phyloP scores from a whole-genome alignment of 768 basidiomycete species.

The Amanita polypyramis region DNA sequence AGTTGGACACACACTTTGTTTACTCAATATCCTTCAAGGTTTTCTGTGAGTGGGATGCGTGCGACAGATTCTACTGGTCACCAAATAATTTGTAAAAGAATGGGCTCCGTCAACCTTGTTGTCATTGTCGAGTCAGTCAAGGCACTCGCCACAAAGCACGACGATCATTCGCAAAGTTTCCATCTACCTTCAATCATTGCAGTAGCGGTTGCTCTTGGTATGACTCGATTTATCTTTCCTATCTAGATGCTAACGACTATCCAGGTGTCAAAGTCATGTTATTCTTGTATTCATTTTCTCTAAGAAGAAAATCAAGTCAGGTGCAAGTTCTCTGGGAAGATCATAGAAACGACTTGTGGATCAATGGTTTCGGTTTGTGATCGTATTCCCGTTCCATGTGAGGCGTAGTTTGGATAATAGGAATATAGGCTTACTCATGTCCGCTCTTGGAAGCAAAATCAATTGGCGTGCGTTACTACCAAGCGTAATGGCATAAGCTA shows the following conservation, averaged over 20 bases:
- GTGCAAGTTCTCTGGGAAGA: slow-evolving; percentile 96
- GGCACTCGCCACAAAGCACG: slow-evolving; percentile 48
- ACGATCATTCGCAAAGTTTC: slow-evolving; percentile 46
- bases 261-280: slow-evolving; percentile 75
- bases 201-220: slow-evolving; percentile 76
- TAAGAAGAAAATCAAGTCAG: slow-evolving; percentile 79
- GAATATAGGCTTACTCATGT: slow-evolving; percentile 70
- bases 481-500: not conserved
- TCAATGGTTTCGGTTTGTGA: slow-evolving; percentile 61
- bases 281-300: slow-evolving; percentile 78
- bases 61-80: slow-evolving; percentile 18
- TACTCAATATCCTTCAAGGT: slow-evolving; percentile 23
- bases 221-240: slow-evolving; percentile 11
- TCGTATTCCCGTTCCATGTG: not conserved
- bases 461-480: slow-evolving; percentile 58
- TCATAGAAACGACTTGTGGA: slow-evolving; percentile 86
- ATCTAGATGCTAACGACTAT: not conserved
- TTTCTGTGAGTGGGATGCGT: slow-evolving; percentile 26
- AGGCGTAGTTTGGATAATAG: not conserved
- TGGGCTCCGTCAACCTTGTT: slow-evolving; percentile 87
- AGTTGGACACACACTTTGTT: not conserved
- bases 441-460: slow-evolving; percentile 69
- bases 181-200: slow-evolving; percentile 78
- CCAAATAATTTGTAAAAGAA: slow-evolving; percentile 39
- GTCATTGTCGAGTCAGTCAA: slow-evolving; percentile 83